Base-by-base conservation (phyloP, 2,329 filamentous ascomycete species). In the Mollisia scopiformis region DNA sequence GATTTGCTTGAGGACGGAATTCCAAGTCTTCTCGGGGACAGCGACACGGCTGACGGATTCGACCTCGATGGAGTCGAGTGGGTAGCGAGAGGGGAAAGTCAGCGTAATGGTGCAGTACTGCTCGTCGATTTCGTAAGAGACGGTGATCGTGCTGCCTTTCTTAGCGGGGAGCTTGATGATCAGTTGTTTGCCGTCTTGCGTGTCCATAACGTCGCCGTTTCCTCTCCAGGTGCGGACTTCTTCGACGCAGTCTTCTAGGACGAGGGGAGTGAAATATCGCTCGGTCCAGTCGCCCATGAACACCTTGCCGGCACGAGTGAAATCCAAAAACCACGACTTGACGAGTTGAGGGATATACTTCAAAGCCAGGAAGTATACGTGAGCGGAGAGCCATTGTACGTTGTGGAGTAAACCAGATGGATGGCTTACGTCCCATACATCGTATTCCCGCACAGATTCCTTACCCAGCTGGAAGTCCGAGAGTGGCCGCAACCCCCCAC, bases 1-100 rank as follows among this genome's bases (percentile, higher is more conserved):
- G 3, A 92, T 94, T 7, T 88, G 92, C 71, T 92, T 84, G 63
- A 97, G 82, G 93, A 94, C 97, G 63, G 84, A 89, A 75, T 92
- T 88, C 94, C 95, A 99, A 73, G 95, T 96, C 75, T 88, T 88
- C 72, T 98, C 93, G 62, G 88, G 89, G 27, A 97, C 92, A 0
- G 91, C 92, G 1, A 98, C 92, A 13, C 94, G 88, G 68, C 90
- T 92, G 21, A 93, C 79, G 8, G 92, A 88, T 2, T 87, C 81
- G 0, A 98, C 93, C 8, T 85, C 81, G 1, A 96, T 91, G 1
- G 85, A 83, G 25, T 92, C 88, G 8, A 99, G 84, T 0, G 95
- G 95, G 71, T 96, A 99, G 41, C 88, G 88, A 1, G 86, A 79
- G 0, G 94, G 94, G 0, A 99, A 82, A 6, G 85, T 84, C 69